A percentile compares a stretch with the other conserved stretches of the same genome.
These are phyloP conservation scores for Penicillium simplicissimum DNA, from an alignment of 495 filamentous ascomycete species.

Conservation along the genomic window DNA sequence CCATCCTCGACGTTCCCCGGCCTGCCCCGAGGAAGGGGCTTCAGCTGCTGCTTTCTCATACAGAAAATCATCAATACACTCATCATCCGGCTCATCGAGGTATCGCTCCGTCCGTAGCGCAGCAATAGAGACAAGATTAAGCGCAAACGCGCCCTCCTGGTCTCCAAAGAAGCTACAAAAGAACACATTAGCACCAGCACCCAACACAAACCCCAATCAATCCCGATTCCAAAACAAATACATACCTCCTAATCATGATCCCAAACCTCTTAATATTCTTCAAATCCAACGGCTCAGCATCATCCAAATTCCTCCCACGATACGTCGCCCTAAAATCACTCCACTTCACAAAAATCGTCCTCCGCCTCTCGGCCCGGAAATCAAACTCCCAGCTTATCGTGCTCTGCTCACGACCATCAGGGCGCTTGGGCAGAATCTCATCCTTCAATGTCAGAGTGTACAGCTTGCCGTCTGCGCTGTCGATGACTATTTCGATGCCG, in stretches of 20 bases:
- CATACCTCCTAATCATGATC: conserved; percentile 78
- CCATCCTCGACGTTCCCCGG: conserved; percentile 10
- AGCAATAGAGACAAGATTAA: conserved; percentile 56
- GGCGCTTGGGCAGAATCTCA: conserved; percentile 51
- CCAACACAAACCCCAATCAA: background rate
- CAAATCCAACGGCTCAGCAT: conserved; percentile 55
- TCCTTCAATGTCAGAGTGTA: conserved; percentile 80
- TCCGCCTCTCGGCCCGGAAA: conserved; percentile 18
- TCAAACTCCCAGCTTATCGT: conserved; percentile 55
- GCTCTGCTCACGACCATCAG: conserved; percentile 63
- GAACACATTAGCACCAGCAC: conserved; percentile 7
- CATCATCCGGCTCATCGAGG: conserved; percentile 19
- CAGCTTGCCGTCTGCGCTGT: conserved; percentile 47
- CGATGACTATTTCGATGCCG: conserved; percentile 50
- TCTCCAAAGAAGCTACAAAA: conserved; percentile 67
- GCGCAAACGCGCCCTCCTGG: conserved; percentile 67
- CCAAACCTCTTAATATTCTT: conserved; percentile 63
- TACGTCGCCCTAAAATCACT: conserved; percentile 67
- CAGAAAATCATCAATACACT: conserved; percentile 6
- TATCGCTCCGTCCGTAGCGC: conserved; percentile 34
- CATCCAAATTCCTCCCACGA: conserved; percentile 62
- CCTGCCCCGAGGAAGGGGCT: background rate
- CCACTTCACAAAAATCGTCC: conserved; percentile 56
- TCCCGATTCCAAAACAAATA: background rate
- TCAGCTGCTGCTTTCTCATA: conserved; percentile 14